Evolutionary conservation across 2,329 filamentous ascomycete genomes (phyloP).

Genomic region (Pyricularia sp.): DNA sequence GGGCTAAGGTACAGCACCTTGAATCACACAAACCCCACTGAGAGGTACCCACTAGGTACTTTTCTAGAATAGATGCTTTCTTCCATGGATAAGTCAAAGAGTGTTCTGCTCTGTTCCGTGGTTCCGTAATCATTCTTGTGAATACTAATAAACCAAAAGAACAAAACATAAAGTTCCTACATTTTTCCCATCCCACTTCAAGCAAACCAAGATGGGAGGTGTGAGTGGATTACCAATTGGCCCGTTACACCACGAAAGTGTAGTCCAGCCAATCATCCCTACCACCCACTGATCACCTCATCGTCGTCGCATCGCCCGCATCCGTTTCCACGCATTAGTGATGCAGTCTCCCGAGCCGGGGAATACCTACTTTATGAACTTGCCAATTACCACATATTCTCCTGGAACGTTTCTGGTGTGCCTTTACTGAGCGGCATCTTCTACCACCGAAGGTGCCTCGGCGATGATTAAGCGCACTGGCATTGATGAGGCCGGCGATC

Average conservation of each 20-base stretch:
- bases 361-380: neutral
- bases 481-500: too few species aligned
- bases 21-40: neutral
- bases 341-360: neutral
- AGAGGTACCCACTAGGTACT: neutral
- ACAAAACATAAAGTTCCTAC: too few species aligned
- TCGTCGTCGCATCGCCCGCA: neutral
- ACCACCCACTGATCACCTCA: neutral
- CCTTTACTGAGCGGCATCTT: neutral
- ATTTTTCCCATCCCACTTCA: neutral
- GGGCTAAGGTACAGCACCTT: neutral
- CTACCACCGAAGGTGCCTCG: neutral
- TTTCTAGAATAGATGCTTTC: neutral
- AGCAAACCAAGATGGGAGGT: neutral
- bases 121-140: neutral
- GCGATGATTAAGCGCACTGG: too few species aligned
- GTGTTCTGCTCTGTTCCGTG: neutral
- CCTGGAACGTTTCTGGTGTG: neutral
- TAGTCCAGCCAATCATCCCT: neutral
- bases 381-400: neutral
- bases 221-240: neutral
- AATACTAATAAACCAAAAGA: neutral
- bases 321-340: neutral
- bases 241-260: neutral
- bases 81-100: neutral